Evolutionary conservation across 768 basidiomycete species (phyloP).

Genomic region (Phaeotremella fagi): DNA sequence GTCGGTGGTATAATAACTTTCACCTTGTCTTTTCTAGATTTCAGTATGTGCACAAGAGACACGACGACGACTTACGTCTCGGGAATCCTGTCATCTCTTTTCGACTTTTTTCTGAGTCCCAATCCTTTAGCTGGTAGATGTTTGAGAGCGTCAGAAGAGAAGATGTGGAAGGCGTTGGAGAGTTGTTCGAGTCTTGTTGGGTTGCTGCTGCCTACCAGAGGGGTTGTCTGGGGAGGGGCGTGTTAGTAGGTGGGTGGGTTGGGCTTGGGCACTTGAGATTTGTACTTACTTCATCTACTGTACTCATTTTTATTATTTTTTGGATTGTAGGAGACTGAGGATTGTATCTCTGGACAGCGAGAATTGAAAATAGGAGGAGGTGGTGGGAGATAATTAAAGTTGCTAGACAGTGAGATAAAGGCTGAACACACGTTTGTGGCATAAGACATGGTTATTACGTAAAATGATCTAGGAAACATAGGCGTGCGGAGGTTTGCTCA

Average conservation of each 20-base stretch:
- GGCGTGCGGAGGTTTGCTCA: too few species aligned
- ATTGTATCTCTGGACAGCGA: too few species aligned
- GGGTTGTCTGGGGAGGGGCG: background rate
- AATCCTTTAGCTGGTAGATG: slow-evolving; percentile 27
- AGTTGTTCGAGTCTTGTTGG: background rate
- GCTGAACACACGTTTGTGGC: too few species aligned
- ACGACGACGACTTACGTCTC: slow-evolving; percentile 28
- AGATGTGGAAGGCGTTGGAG: slow-evolving; percentile 3
- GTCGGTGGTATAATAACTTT: slow-evolving; percentile 40
- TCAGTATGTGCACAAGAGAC: background rate
- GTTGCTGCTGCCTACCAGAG: too few species aligned
- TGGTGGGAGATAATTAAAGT: too few species aligned
- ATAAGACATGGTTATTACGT: too few species aligned
- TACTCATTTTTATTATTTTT: background rate
- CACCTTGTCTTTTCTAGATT: slow-evolving; percentile 14
- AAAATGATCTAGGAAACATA: too few species aligned
- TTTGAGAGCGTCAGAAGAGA: slow-evolving; percentile 37
- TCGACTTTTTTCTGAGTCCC: slow-evolving; percentile 35
- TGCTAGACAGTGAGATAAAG: too few species aligned
- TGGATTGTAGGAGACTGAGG: background rate
- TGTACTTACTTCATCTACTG: background rate
- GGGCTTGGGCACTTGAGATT: background rate
- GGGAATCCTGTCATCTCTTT: slow-evolving; percentile 46
- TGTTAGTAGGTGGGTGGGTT: background rate
- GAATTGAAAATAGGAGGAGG: too few species aligned